These are phyloP conservation scores for Ceratocystis lukuohia DNA, from an alignment of 2,329 filamentous ascomycete species.

Conservation along the genomic window DNA sequence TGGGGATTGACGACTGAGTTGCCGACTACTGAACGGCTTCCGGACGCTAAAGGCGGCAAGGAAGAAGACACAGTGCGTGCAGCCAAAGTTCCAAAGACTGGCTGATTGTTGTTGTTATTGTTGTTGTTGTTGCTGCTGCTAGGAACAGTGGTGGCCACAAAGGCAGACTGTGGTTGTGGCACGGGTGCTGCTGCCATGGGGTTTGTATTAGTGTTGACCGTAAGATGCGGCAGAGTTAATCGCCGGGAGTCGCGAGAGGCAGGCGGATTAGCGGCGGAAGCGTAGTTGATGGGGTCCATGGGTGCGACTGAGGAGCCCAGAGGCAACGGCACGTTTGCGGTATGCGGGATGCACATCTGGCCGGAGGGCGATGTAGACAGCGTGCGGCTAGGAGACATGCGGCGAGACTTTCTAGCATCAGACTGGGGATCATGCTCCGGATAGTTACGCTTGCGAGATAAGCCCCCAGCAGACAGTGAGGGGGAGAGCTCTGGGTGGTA, in stretches of 20 bases:
- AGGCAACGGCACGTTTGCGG: neutral
- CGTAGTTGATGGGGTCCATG: neutral
- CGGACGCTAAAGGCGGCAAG: neutral
- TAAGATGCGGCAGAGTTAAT: slow-evolving; percentile 15
- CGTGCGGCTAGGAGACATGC: neutral
- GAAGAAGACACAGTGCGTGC: neutral
- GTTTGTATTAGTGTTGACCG: slow-evolving; percentile 7
- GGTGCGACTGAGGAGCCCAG: neutral
- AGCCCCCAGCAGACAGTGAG: slow-evolving; percentile 7
- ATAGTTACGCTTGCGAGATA: slow-evolving; percentile 22
- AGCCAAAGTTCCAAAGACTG: neutral
- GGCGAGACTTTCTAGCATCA: slow-evolving; percentile 13
- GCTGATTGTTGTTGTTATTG: neutral
- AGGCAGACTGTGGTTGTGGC: neutral
- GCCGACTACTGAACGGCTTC: neutral
- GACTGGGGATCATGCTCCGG: slow-evolving; percentile 15
- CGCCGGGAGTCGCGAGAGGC: slow-evolving; percentile 2
- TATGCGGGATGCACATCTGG: neutral
- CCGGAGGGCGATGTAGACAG: neutral
- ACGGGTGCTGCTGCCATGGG: neutral
- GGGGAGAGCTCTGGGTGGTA: slow-evolving; percentile 16
- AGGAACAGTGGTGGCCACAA: neutral
- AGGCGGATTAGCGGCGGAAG: neutral
- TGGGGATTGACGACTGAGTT: neutral
- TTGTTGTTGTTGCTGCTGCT: neutral